These are phyloP conservation scores for Tirmania nivea DNA, from an alignment of 495 filamentous ascomycete genomes.

Conservation along the genomic window DNA sequence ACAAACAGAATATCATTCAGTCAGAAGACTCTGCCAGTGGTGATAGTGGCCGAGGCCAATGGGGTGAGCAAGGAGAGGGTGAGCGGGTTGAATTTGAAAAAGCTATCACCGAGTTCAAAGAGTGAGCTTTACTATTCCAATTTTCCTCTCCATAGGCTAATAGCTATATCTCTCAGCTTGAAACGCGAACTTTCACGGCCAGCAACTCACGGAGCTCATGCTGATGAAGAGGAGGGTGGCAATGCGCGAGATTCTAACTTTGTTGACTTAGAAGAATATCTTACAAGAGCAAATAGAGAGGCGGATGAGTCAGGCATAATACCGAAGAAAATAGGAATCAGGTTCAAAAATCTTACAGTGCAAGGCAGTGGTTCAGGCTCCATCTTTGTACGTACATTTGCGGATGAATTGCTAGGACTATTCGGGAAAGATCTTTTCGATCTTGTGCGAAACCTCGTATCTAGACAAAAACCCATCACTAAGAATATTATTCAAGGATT, in stretches of 20 bases:
- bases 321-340: slow-evolving; percentile 58
- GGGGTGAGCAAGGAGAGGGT: slow-evolving; percentile 2
- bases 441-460: slow-evolving; percentile 9
- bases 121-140: slow-evolving; percentile 2
- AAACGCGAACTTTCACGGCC: slow-evolving; percentile 6
- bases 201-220: background rate
- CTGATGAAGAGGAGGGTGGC: slow-evolving; percentile 12
- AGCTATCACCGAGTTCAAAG: slow-evolving; percentile 15
- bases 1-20: too few species aligned
- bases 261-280: slow-evolving; percentile 18
- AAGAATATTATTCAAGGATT: slow-evolving; percentile 51
- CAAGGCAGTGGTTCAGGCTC: slow-evolving; percentile 29
- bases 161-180: background rate
- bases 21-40: too few species aligned
- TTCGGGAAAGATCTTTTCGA: slow-evolving; percentile 16
- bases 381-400: slow-evolving; percentile 21
- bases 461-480: slow-evolving; percentile 25
- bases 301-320: slow-evolving; percentile 11
- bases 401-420: slow-evolving; percentile 12
- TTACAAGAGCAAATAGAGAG: slow-evolving; percentile 10
- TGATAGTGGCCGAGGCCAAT: background rate
- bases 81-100: slow-evolving; percentile 12
- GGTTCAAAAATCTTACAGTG: slow-evolving; percentile 43
- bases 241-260: slow-evolving; percentile 1
- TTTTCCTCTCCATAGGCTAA: background rate